Percentiles rank a stretch among this genome's conserved stretches.
phyloP scores from a whole-genome alignment of 257 asterid species.

The Nyctanthes arbortristis region DNA sequence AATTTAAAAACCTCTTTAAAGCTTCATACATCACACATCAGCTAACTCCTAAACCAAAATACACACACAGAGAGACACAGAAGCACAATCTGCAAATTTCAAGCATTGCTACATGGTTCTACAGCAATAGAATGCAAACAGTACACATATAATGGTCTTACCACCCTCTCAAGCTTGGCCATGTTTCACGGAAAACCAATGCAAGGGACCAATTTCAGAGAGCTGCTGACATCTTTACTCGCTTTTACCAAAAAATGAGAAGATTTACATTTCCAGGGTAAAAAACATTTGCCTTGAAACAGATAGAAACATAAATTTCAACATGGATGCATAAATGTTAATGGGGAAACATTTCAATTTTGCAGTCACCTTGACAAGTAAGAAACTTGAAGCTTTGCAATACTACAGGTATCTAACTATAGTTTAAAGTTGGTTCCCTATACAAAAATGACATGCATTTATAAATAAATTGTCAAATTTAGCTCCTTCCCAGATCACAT shows the following conservation, averaged over 20 bases:
- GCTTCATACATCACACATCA: background rate
- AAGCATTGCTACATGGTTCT: background rate
- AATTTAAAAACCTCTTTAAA: too few relatives aligned
- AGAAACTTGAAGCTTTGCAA: background rate
- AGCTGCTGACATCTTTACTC: too few relatives aligned
- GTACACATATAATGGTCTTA: background rate
- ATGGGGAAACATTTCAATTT: background rate
- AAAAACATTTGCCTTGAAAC: background rate
- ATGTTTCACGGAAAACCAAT: too few relatives aligned
- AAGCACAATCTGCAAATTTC: background rate
- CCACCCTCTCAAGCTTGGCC: too few relatives aligned
- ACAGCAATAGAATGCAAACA: background rate
- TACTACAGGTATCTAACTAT: background rate
- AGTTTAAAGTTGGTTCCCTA: background rate
- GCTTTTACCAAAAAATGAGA: too few relatives aligned
- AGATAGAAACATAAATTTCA: background rate
- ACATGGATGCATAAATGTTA: background rate
- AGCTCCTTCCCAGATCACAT: conserved; percentile 4
- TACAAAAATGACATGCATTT: background rate
- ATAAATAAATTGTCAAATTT: conserved; percentile 10
- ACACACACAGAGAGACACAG: too few relatives aligned
- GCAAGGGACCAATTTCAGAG: too few relatives aligned
- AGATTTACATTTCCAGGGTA: too few relatives aligned
- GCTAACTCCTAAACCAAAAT: too few relatives aligned
- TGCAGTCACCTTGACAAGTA: background rate